phyloP scores from a whole-genome alignment of 169 alveolate species.

The Eimeria acervulina region DNA sequence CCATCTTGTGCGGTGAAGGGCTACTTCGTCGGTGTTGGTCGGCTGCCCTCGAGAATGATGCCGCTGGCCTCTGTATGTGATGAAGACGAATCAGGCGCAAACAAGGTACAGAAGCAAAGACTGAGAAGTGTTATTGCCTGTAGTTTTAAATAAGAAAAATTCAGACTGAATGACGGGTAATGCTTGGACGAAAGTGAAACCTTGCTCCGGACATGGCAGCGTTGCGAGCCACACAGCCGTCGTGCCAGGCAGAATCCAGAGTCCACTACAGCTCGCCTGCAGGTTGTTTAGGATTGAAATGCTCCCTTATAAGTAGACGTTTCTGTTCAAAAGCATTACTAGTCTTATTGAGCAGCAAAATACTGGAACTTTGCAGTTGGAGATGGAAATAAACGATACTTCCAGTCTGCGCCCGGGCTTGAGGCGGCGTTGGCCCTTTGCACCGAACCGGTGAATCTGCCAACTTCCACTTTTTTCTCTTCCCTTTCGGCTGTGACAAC shows the following conservation, averaged over 20 bases:
- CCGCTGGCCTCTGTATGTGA: background rate
- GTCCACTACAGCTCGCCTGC: background rate
- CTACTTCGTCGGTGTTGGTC: background rate
- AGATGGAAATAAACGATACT: background rate
- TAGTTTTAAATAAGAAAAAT: background rate
- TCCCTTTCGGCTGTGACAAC: background rate
- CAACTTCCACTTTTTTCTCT: background rate
- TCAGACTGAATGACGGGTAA: background rate
- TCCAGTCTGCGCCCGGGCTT: background rate
- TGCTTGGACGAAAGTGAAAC: background rate
- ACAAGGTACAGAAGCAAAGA: background rate
- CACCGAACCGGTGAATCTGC: background rate
- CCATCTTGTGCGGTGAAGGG: conserved; percentile 39
- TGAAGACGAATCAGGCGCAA: background rate
- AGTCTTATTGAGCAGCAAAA: background rate
- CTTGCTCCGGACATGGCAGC: background rate
- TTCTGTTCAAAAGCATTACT: background rate
- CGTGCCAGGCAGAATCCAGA: conserved; percentile 29
- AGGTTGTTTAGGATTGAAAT: background rate
- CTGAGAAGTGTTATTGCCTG: conserved; percentile 16
- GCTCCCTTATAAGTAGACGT: background rate
- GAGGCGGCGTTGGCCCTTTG: background rate
- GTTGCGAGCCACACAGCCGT: conserved; percentile 49
- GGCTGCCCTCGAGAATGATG: conserved; percentile 30
- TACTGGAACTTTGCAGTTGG: background rate